A percentile compares a stretch with the other conserved stretches of the same genome.
Conservation (phyloP, 805 yeast species). For the Zygotorulaspora danielsina region DNA sequence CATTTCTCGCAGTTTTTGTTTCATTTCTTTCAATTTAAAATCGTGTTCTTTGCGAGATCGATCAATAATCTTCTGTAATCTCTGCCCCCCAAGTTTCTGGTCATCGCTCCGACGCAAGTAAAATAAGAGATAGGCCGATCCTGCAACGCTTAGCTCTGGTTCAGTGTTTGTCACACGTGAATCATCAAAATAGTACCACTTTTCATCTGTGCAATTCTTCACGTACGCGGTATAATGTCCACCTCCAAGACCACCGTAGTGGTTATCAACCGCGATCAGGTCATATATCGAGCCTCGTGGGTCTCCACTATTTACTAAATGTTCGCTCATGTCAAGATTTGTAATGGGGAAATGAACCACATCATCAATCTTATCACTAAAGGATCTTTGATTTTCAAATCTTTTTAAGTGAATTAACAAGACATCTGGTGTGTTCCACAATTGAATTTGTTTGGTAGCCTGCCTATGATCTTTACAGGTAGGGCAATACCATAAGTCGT, state of each 20-base stretch:
- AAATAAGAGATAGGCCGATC: slow-evolving; percentile 84
- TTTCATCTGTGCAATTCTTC: slow-evolving; percentile 65
- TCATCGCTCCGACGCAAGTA: slow-evolving; percentile 52
- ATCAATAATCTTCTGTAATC: slow-evolving; percentile 39
- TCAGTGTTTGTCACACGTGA: slow-evolving; percentile 61
- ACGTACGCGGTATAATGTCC: slow-evolving; percentile 95
- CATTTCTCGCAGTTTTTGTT: slow-evolving; percentile 24
- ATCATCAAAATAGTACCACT: slow-evolving; percentile 92
- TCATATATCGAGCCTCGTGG: slow-evolving; percentile 56
- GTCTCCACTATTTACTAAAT: slow-evolving; percentile 40
- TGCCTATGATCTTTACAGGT: slow-evolving; percentile 81
- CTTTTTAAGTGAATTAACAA: slow-evolving; percentile 85
- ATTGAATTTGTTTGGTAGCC: slow-evolving; percentile 84
- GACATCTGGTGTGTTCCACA: slow-evolving; percentile 93
- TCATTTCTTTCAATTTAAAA: slow-evolving; percentile 19
- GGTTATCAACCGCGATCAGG: slow-evolving; percentile 89
- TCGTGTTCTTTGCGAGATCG: slow-evolving; percentile 40
- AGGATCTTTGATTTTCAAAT: slow-evolving; percentile 76
- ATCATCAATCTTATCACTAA: slow-evolving; percentile 85
- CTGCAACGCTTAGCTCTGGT: slow-evolving; percentile 58
- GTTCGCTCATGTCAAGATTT: slow-evolving; percentile 67
- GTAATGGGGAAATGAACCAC: slow-evolving; percentile 83
- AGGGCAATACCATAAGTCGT: slow-evolving; percentile 94
- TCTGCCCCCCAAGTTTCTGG: slow-evolving; percentile 45
- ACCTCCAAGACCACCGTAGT: slow-evolving; percentile 93